Evolutionary conservation across 192 early-diverging fungal species (phyloP).

Genomic region (Borealophlyctis nickersoniae): DNA sequence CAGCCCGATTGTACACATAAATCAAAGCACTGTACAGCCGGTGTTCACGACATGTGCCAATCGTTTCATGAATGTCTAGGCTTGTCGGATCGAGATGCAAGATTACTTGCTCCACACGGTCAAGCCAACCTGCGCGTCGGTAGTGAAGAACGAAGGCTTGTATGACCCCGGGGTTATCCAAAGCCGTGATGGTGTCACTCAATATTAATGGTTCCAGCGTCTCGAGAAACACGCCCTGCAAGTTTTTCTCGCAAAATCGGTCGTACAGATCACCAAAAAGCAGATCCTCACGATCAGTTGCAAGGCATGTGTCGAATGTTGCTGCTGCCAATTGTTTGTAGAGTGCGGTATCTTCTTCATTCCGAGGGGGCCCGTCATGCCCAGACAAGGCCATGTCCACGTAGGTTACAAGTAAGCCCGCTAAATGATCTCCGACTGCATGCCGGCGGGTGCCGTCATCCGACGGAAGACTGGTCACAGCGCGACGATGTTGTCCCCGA

Average conservation of each 20-base stretch:
- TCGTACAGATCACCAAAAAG: slow-evolving; percentile 53
- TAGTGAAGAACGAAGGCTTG: slow-evolving; percentile 30
- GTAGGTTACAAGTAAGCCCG: slow-evolving; percentile 37
- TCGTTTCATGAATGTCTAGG: slow-evolving; percentile 41
- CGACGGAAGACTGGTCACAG: slow-evolving; percentile 38
- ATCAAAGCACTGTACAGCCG: slow-evolving; percentile 39
- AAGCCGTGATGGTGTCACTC: slow-evolving; percentile 25
- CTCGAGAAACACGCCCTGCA: slow-evolving; percentile 37
- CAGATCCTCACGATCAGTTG: slow-evolving; percentile 37
- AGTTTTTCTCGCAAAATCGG: slow-evolving; percentile 32
- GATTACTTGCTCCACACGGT: slow-evolving; percentile 45
- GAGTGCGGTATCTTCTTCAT: slow-evolving; percentile 17
- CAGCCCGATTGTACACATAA: slow-evolving; percentile 41
- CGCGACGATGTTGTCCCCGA: slow-evolving; percentile 14
- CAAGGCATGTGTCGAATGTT: slow-evolving; percentile 35
- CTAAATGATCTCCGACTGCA: slow-evolving; percentile 30
- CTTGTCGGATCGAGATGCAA: slow-evolving; percentile 39
- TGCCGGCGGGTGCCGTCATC: slow-evolving; percentile 22
- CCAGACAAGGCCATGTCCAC: slow-evolving; percentile 37
- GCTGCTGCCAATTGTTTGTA: slow-evolving; percentile 27
- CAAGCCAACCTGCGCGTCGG: slow-evolving; percentile 21
- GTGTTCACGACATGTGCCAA: slow-evolving; percentile 31
- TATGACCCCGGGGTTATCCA: slow-evolving; percentile 37
- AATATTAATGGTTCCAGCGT: slow-evolving; percentile 41
- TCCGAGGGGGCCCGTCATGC: slow-evolving; percentile 14